A percentile compares a stretch with the other conserved stretches of the same genome.
Conservation (phyloP, 768 basidiomycete species). For the Harrya chromipes region DNA sequence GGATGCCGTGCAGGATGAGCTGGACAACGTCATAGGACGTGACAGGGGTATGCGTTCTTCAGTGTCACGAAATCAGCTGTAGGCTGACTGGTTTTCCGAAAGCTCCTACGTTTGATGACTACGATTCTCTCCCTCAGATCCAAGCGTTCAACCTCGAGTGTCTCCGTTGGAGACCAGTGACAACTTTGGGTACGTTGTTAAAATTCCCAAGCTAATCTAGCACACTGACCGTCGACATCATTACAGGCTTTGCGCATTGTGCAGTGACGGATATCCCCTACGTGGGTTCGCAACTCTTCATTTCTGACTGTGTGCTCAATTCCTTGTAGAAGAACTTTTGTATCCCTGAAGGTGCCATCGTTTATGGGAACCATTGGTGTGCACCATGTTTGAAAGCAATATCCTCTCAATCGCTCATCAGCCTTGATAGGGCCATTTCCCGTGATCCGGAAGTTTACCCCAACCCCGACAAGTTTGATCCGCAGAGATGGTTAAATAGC, state of each 20-base stretch:
- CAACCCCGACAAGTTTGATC: constrained; percentile 57
- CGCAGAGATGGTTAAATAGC: constrained; percentile 51
- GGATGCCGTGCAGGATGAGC: constrained; percentile 47
- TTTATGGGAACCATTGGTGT: constrained; percentile 38
- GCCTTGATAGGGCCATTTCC: constrained; percentile 43
- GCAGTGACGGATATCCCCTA: constrained; percentile 64
- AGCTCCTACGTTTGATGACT: constrained; percentile 44
- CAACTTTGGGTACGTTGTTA: constrained; percentile 25
- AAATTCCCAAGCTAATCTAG: not conserved
- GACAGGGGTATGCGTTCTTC: constrained; percentile 24
- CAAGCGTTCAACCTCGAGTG: constrained; percentile 41
- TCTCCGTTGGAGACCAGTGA: constrained; percentile 42
- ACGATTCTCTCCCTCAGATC: constrained; percentile 34
- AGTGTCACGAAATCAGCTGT: not conserved
- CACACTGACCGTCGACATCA: not conserved
- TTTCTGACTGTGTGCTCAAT: not conserved
- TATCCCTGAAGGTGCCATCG: constrained; percentile 36
- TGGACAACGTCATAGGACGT: constrained; percentile 52
- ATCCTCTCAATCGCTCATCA: not conserved
- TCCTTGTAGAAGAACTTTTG: constrained; percentile 31
- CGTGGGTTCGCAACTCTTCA: constrained; percentile 32
- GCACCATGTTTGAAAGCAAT: not conserved
- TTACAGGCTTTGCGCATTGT: constrained; percentile 56
- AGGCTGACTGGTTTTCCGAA: not conserved
- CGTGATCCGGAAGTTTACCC: constrained; percentile 57